Evolutionary conservation across 495 filamentous ascomycete species (phyloP).

Genomic region (Bathelium albidoporum): DNA sequence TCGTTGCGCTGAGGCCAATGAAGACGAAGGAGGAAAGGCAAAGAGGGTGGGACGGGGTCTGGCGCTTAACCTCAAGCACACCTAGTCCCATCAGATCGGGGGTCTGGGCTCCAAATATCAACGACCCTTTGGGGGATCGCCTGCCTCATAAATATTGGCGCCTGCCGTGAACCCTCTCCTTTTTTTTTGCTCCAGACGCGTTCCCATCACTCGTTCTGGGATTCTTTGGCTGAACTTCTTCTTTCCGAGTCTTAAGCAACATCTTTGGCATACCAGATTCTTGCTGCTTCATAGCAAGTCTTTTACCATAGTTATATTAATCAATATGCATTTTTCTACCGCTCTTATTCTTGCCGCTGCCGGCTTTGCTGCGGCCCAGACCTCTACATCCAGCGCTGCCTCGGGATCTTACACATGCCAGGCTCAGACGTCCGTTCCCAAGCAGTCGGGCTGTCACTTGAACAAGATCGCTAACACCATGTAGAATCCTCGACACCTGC

Average conservation of each 20-base stretch:
- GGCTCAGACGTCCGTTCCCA: not conserved
- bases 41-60: not conserved
- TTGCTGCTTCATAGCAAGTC: not conserved
- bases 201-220: conserved; percentile 4
- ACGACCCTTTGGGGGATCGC: not conserved
- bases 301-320: not conserved
- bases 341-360: conserved; percentile 15
- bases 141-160: conserved; percentile 3
- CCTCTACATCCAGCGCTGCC: conserved; percentile 13
- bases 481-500: conserved; percentile 26
- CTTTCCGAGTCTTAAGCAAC: not conserved
- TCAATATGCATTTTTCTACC: conserved; percentile 23
- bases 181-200: not conserved
- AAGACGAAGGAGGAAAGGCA: not conserved
- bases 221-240: not conserved
- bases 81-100: not conserved
- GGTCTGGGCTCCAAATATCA: not conserved
- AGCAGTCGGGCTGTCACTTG: not conserved
- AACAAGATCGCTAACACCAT: not conserved
- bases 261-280: not conserved
- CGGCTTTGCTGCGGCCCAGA: conserved; percentile 24
- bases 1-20: not conserved
- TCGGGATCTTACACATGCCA: conserved; percentile 1
- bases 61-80: not conserved
- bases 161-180: not conserved